These are phyloP conservation scores for Pythium apleroticum DNA, from an alignment of 352 stramenopile genomes.

Conservation along the genomic window DNA sequence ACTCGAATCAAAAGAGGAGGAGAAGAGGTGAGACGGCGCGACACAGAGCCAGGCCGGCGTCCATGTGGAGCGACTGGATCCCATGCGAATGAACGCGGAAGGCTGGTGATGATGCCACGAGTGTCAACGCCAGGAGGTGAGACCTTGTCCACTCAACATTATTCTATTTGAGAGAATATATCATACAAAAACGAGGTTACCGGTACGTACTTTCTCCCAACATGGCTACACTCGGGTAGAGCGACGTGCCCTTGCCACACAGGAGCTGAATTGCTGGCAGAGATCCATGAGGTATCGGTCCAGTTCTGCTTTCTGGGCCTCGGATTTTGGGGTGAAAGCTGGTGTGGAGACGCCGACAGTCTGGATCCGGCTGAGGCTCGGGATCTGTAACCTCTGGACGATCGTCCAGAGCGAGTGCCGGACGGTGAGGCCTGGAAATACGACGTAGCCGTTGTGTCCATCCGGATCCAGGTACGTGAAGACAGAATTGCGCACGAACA, in stretches of 20 bases:
- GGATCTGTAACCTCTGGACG: background rate
- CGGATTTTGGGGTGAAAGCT: background rate
- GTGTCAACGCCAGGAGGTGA: background rate
- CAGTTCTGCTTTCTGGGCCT: background rate
- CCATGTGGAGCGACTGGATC: background rate
- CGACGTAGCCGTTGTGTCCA: background rate
- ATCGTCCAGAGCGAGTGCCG: background rate
- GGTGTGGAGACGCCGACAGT: background rate
- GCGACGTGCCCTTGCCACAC: background rate
- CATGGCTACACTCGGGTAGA: background rate
- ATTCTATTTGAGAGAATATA: background rate
- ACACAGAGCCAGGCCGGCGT: background rate
- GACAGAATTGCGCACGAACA: background rate
- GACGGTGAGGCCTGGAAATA: background rate
- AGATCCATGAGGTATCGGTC: background rate
- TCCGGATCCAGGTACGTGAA: background rate
- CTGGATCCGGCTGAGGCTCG: background rate
- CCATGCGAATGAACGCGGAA: background rate
- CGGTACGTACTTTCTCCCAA: background rate
- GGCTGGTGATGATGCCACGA: background rate
- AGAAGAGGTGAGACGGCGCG: constrained; percentile 2
- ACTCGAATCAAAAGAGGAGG: background rate
- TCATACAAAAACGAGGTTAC: background rate
- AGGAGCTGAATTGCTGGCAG: background rate
- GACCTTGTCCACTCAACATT: constrained; percentile 10